Evolutionary conservation across 1,284 basidiomycete species (phyloP).

Genomic region (Termitomyces sp.): DNA sequence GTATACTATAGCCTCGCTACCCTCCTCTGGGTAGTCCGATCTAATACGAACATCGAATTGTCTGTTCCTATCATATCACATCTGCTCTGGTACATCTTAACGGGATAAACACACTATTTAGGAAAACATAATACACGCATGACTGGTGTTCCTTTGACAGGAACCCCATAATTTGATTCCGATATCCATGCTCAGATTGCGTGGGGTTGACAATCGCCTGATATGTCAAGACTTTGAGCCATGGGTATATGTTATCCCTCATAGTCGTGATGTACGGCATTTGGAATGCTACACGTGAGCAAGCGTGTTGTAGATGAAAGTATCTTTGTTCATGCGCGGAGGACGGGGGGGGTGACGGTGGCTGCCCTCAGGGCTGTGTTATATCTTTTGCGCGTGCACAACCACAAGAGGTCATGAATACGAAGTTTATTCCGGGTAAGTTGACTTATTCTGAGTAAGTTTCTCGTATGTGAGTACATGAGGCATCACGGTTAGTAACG

Average conservation of each 20-base stretch:
- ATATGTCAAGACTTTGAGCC: background rate
- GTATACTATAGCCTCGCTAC: conserved; percentile 32
- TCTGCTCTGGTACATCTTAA: conserved; percentile 17
- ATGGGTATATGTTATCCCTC: background rate
- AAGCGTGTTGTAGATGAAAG: too few relatives aligned
- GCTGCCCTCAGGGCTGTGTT: too few relatives aligned
- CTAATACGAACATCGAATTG: conserved; percentile 19
- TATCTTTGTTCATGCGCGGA: background rate
- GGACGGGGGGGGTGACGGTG: too few relatives aligned
- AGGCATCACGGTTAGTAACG: background rate
- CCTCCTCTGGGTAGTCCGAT: conserved; percentile 16
- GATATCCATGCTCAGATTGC: background rate
- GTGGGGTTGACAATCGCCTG: background rate
- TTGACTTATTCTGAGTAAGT: background rate
- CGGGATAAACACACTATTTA: background rate
- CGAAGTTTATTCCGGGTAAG: background rate
- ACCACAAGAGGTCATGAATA: background rate
- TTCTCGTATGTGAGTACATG: background rate
- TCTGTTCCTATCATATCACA: conserved; percentile 10
- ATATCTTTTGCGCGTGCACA: too few relatives aligned
- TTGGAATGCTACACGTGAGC: background rate
- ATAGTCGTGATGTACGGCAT: background rate
- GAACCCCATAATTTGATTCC: background rate
- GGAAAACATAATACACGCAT: background rate
- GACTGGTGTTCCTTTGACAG: background rate